Conservation (phyloP, 139 green algal genomes). For the Gonium pectorale region DNA sequence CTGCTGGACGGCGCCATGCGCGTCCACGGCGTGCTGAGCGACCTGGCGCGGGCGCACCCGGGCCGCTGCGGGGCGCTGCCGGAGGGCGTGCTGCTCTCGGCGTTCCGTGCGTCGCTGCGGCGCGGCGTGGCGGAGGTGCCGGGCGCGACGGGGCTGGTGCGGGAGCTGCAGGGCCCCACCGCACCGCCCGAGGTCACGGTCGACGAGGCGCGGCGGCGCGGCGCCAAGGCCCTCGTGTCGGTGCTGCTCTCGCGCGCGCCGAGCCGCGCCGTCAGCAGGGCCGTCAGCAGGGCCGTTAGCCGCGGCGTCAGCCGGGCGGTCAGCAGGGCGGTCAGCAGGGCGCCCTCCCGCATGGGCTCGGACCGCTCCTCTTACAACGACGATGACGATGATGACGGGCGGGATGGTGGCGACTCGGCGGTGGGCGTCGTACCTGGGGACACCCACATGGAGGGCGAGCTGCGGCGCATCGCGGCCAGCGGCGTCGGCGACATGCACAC, state of each 20-base stretch:
- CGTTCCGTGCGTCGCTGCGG: constrained; percentile 31
- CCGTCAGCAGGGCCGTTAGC: constrained; percentile 4
- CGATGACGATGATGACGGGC: neutral
- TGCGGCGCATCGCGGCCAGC: too few species aligned
- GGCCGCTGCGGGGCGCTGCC: neutral
- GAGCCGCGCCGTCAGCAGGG: neutral
- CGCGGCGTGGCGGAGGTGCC: constrained; percentile 15
- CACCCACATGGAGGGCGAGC: too few species aligned
- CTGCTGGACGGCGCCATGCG: constrained; percentile 38
- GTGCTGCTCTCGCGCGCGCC: constrained; percentile 29
- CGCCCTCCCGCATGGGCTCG: constrained; percentile 12
- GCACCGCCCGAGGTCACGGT: constrained; percentile 34
- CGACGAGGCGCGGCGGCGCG: constrained; percentile 15
- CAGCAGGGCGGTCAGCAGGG: neutral
- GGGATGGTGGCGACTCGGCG: neutral
- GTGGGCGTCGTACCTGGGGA: neutral
- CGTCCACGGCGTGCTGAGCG: constrained; percentile 25
- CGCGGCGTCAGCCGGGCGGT: neutral
- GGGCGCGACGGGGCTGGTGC: constrained; percentile 23
- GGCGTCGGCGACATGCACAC: neutral
- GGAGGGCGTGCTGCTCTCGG: neutral
- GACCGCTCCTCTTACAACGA: neutral
- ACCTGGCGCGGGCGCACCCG: constrained; percentile 8
- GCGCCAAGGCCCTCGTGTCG: constrained; percentile 36
- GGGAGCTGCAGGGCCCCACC: constrained; percentile 42